Base-by-base conservation (phyloP, 1,284 basidiomycete genomes). In the Leccinum fallax region DNA sequence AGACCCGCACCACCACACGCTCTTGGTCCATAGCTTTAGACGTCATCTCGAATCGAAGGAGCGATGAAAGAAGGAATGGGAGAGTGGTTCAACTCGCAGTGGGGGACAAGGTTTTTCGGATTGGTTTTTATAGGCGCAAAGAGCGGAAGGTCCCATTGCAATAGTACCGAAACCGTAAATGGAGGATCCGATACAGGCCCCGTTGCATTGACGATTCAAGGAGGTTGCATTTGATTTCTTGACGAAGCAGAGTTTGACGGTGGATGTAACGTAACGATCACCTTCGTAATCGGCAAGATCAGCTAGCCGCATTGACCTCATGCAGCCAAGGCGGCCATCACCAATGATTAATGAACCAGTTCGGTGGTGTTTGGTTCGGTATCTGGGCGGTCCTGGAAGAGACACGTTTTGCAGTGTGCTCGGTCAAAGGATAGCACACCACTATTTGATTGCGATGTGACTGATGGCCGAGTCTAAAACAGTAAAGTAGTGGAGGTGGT, bases 51-150 rank as follows among this genome's bases (percentile, higher is more conserved):
- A 54, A 55, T n/a, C 13, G n/a, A 54, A 53, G 49, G 52, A 58
- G 43, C 4, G 52, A 36, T n/a, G 26, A 52, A 65, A 36, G n/a
- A 53, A 53, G n/a, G 54, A 59, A 53, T 52, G 26, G 34, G 5
- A 34, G 24, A 34, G 56, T 21, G 58, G 36, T 24, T 30, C 15
- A 36, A 24, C 24, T 49, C 48, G 52, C 52, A 38, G 36, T 58
- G 60, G 46, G 55, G 28, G 43, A 40, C 21, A 6, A 16, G 28
- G 2, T 13, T 21, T 32, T 53, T 57, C 54, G 16, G 40, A 46
- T 43, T 9, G 40, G 28, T 53, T 69, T 74, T 76, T 72, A 72
- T 72, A 73, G 36, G 46, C 21, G 11, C 26, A 58, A 57, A n/a
- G 26, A 60, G 55, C 57, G 11, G 43, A 46, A 43, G 19, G 30